These are phyloP conservation scores for Aspergillus ochraceoroseus DNA, from an alignment of 2,329 filamentous ascomycete species.

Conservation along the genomic window DNA sequence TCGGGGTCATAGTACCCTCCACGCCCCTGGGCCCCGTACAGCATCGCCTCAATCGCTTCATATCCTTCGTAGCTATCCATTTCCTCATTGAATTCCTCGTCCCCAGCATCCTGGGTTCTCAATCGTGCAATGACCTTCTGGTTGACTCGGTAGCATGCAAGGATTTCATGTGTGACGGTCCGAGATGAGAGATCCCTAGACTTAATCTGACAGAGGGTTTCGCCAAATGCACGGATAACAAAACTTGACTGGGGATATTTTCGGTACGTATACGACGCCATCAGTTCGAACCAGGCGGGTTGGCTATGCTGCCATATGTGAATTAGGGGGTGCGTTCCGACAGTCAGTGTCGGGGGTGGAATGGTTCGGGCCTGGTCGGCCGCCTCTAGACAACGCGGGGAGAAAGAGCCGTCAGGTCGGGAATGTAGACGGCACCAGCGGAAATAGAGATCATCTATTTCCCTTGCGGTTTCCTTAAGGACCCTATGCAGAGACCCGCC, in stretches of 20 bases:
- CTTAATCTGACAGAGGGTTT: conserved; percentile 34
- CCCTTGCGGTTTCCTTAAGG: conserved; percentile 19
- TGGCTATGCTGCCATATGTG: conserved; percentile 34
- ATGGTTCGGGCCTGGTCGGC: conserved; percentile 30
- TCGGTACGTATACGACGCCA: conserved; percentile 40
- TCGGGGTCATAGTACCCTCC: conserved; percentile 22
- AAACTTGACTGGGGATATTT: conserved; percentile 22
- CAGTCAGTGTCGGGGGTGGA: conserved; percentile 28
- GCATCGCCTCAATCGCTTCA: conserved; percentile 30
- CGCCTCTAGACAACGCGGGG: conserved; percentile 24
- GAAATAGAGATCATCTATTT: conserved; percentile 19
- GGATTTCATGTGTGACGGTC: conserved; percentile 25
- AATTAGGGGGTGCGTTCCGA: conserved; percentile 32
- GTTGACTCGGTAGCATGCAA: conserved; percentile 32
- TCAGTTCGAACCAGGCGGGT: conserved; percentile 31
- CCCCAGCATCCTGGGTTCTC: conserved; percentile 20
- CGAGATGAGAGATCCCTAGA: conserved; percentile 24
- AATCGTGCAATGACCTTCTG: conserved; percentile 30
- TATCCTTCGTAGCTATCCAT: conserved; percentile 27
- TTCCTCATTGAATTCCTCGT: conserved; percentile 13
- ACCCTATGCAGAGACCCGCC: conserved; percentile 18
- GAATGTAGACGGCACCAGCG: conserved; percentile 21
- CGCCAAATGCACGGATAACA: conserved; percentile 33
- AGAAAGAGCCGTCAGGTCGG: conserved; percentile 18
- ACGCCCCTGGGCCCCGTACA: conserved; percentile 16